These are phyloP conservation scores for Dactylis glomerata DNA, from an alignment of 176 grass and related monocot genomes.

Conservation along the genomic window DNA sequence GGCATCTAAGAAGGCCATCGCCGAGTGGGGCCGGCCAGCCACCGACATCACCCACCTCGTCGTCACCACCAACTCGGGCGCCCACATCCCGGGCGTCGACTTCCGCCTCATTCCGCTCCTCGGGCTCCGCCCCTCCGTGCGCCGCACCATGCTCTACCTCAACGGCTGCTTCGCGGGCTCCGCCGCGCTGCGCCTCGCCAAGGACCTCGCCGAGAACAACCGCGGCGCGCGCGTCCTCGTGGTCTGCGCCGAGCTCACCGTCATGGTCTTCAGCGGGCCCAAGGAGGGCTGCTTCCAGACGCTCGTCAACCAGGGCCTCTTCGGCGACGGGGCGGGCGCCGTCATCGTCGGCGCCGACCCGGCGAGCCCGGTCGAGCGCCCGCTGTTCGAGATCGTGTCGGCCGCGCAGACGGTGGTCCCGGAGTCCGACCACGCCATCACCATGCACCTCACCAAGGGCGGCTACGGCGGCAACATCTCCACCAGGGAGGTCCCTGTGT, in stretches of 20 bases:
- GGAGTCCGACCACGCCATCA: slow-evolving; percentile 35
- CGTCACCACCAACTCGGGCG: slow-evolving; percentile 51
- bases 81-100: slow-evolving; percentile 53
- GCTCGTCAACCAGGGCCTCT: slow-evolving; percentile 47
- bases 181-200: slow-evolving; percentile 51
- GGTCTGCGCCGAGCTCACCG: slow-evolving; percentile 40
- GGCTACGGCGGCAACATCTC: slow-evolving; percentile 29
- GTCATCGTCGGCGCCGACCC: slow-evolving; percentile 59
- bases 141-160: slow-evolving; percentile 39
- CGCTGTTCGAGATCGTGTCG: slow-evolving; percentile 54
- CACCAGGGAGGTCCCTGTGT: slow-evolving; percentile 26
- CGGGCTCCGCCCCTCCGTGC: slow-evolving; percentile 35
- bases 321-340: slow-evolving; percentile 46
- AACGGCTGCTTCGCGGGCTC: slow-evolving; percentile 41
- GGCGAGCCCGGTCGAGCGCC: slow-evolving; percentile 11
- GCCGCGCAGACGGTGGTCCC: slow-evolving; percentile 37
- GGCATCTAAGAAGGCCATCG: slow-evolving; percentile 43
- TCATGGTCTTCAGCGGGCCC: slow-evolving; percentile 40
- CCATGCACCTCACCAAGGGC: slow-evolving; percentile 25
- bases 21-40: slow-evolving; percentile 50
- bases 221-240: slow-evolving; percentile 55
- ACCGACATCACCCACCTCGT: slow-evolving; percentile 66
- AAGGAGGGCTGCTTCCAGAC: slow-evolving; percentile 14
- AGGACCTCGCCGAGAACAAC: slow-evolving; percentile 71
- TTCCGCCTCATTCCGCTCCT: slow-evolving; percentile 44